Percentiles rank a stretch among this genome's conserved stretches.
Evolutionary conservation across 305 asterid genomes (phyloP).

Genomic region (Caryopteris hybrid): DNA sequence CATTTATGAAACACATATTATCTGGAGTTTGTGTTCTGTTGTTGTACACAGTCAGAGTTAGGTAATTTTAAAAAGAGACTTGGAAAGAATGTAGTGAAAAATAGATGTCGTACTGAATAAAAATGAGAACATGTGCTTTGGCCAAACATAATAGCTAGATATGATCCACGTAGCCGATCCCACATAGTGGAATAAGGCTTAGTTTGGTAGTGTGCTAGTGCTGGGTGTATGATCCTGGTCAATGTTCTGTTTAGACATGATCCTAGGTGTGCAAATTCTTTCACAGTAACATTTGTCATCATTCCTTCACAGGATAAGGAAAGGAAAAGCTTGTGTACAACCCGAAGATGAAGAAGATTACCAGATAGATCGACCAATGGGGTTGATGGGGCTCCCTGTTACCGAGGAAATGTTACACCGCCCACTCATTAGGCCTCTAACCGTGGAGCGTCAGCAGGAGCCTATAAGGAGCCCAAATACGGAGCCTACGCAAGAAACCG

Average conservation of each 20-base stretch:
- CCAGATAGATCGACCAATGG: slow-evolving; percentile 41
- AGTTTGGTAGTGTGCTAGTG: not conserved
- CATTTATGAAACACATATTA: not conserved
- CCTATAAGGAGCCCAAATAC: slow-evolving; percentile 14
- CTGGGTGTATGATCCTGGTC: slow-evolving; percentile 4
- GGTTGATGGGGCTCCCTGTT: slow-evolving; percentile 51
- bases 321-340: slow-evolving; percentile 84
- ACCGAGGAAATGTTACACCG: slow-evolving; percentile 66
- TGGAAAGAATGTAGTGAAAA: not conserved
- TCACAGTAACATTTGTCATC: not conserved
- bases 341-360: slow-evolving; percentile 58
- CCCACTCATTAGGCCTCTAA: slow-evolving; percentile 71
- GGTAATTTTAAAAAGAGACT: too few species aligned
- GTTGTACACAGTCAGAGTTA: not conserved
- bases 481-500: slow-evolving; percentile 37
- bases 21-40: not conserved
- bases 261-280: not conserved
- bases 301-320: slow-evolving; percentile 56
- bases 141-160: not conserved
- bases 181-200: not conserved
- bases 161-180: not conserved
- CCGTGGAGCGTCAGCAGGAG: slow-evolving; percentile 50
- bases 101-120: not conserved
- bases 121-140: not conserved
- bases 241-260: slow-evolving; percentile 1